phyloP scores from a whole-genome alignment of 108 stramenopile species.

The Thalassiosira profunda region DNA sequence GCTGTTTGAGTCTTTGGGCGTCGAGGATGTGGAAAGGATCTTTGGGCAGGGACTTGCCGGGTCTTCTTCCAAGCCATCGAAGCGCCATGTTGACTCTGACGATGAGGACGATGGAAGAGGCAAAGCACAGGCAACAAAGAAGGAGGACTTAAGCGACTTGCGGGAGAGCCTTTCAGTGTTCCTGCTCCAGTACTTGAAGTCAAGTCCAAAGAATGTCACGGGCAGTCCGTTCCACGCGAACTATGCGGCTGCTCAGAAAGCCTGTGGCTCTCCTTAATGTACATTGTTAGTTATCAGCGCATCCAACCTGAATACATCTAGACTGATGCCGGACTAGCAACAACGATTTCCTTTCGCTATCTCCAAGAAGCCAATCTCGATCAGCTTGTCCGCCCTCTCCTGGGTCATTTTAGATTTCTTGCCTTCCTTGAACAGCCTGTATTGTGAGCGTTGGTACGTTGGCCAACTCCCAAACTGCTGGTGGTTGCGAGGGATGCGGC shows the following conservation, averaged over 20 bases:
- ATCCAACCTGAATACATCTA: no score
- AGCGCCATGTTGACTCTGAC: slow-evolving; percentile 32
- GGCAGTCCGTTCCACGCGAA: slow-evolving; percentile 75
- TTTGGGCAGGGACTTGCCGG: slow-evolving; percentile 47
- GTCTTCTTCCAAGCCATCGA: background rate
- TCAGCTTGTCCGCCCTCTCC: slow-evolving; percentile 51
- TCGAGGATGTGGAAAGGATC: slow-evolving; percentile 46
- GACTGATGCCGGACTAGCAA: no score
- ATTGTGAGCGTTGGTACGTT: slow-evolving; percentile 53
- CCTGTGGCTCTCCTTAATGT: no score
- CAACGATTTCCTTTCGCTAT: no score
- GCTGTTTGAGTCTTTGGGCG: slow-evolving; percentile 70
- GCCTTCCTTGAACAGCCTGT: slow-evolving; percentile 46
- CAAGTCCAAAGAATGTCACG: slow-evolving; percentile 85
- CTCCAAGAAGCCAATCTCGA: slow-evolving; percentile 60
- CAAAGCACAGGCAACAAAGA: slow-evolving; percentile 28
- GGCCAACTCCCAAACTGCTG: slow-evolving; percentile 55
- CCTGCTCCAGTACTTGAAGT: slow-evolving; percentile 80
- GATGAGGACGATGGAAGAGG: slow-evolving; percentile 28
- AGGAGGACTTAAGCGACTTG: slow-evolving; percentile 53
- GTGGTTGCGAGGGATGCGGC: slow-evolving; percentile 35
- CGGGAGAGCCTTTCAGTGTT: slow-evolving; percentile 79
- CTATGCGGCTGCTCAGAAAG: slow-evolving; percentile 75
- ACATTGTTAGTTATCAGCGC: no score
- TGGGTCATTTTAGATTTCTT: slow-evolving; percentile 48